Conservation (phyloP, 1,284 basidiomycete genomes). For the Sanghuangporus baumii region DNA sequence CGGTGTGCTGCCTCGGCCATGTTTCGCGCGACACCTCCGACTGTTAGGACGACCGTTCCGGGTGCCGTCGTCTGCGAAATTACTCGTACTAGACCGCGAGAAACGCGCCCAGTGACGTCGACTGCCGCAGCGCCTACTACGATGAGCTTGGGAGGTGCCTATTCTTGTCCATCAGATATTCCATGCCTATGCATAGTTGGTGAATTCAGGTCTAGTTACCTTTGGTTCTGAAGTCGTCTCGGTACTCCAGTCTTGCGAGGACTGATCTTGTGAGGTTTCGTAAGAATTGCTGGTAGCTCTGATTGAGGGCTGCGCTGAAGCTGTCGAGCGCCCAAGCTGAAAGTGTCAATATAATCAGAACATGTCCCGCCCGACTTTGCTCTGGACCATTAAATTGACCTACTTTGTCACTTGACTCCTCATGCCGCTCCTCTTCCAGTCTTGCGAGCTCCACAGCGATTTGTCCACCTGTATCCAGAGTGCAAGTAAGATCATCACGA, state of each 20-base stretch:
- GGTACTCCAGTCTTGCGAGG: background rate
- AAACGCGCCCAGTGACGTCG: constrained; percentile 68
- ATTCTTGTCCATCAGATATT: background rate
- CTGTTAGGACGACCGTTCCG: constrained; percentile 65
- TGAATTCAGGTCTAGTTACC: background rate
- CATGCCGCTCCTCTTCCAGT: constrained; percentile 29
- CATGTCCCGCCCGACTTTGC: background rate
- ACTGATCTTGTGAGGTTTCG: background rate
- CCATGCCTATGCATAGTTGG: too few species aligned
- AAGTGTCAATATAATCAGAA: background rate
- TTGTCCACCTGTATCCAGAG: constrained; percentile 48
- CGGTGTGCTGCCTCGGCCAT: constrained; percentile 86
- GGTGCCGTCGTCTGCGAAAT: constrained; percentile 70
- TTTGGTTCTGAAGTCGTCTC: background rate
- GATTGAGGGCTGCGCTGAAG: background rate
- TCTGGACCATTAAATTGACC: background rate
- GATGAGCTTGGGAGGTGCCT: constrained; percentile 40
- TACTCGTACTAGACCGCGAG: constrained; percentile 26
- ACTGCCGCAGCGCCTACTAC: constrained; percentile 83
- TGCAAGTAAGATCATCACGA: background rate
- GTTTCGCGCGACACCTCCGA: constrained; percentile 93
- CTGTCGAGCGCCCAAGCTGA: background rate
- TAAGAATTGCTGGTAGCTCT: background rate
- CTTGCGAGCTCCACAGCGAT: constrained; percentile 79
- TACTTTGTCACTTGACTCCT: background rate